phyloP scores from a whole-genome alignment of 2,329 filamentous ascomycete species.

The Aspergillus niger region DNA sequence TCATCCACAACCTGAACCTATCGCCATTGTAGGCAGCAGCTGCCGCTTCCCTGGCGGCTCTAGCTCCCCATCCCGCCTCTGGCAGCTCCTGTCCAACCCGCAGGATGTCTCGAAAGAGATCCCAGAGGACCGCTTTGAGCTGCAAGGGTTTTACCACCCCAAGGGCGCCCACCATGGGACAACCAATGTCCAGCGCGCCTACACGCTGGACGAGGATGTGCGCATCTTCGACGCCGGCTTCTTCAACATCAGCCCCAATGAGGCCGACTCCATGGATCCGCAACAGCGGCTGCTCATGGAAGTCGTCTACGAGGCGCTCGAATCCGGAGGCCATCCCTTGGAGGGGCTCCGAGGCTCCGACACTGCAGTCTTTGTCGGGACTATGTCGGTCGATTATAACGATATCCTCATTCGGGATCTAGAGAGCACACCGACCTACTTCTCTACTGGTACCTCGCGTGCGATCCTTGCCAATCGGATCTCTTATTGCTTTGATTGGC shows the following conservation, averaged over 20 bases:
- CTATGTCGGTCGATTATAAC: conserved; percentile 12
- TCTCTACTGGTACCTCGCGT: conserved; percentile 26
- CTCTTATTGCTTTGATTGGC: conserved; percentile 30
- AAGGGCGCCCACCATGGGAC: conserved; percentile 6
- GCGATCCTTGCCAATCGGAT: conserved; percentile 38
- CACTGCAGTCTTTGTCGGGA: conserved; percentile 8
- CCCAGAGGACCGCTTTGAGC: conserved; percentile 4
- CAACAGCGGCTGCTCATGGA: conserved; percentile 16
- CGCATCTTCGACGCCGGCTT: conserved; percentile 13
- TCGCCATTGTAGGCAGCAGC: conserved; percentile 18
- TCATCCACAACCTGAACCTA: conserved; percentile 9
- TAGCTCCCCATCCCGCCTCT: conserved; percentile 5
- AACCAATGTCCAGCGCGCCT: conserved; percentile 9
- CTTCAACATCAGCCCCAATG: conserved; percentile 11
- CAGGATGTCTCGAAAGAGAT: conserved; percentile 2
- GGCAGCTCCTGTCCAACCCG: conserved; percentile 9
- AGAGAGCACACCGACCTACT: background rate
- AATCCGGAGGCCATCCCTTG: conserved; percentile 2
- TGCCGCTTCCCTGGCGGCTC: conserved; percentile 14
- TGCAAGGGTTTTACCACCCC: conserved; percentile 10
- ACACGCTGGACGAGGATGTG: conserved; percentile 10
- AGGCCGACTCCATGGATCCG: conserved; percentile 15
- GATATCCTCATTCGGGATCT: conserved; percentile 2
- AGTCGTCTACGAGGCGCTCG: conserved; percentile 14
- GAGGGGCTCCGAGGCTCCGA: conserved; percentile 2